Evolutionary conservation across 2,329 filamentous ascomycete species (phyloP), one percentile per base, ranked within the genome.

Genomic region (Xylaria sp.): DNA sequence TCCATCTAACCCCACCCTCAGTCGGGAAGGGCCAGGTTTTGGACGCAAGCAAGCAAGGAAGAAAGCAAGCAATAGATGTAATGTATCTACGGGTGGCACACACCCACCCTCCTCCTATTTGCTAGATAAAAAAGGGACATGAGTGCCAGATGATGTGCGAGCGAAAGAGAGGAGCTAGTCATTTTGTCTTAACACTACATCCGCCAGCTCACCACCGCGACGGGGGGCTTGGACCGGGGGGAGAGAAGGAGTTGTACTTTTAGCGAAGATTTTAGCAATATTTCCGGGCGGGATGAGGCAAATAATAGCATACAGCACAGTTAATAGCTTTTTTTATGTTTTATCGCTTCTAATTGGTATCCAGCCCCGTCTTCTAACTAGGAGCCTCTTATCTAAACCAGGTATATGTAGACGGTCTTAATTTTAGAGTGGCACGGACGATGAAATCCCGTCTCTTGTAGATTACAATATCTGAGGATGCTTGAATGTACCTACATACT

Each of bases 191-290:
- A 58, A n/a, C n/a, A n/a, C 61, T 45, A 52, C 46, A 53, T 59
- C 56, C 50, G 56, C 43, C 55, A 59, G 55, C 48, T 56, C 43
- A 34, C 46, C 43, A 43, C 48, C 18, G 59, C 50, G 55, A 61
- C 55, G 52, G 53, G 52, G 53, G 40, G 56, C 50, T 54, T 59
- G 48, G 48, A 45, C 43, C 11, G 44, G 18, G 57, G 49, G 50
- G 51, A 57, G 44, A 51, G 54, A 59, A 58, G 55, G 61, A 61
- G 50, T 61, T 68, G 66, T 68, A 68, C 61, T 66, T 64, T 64
- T 68, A 68, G 60, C 59, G 59, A 61, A 61, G 60, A 62, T 57
- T 62, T 63, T 59, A 66, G 56, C 63, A 66, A 60, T 59, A 66
- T 52, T 62, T 52, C 29, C 57, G 46, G 56, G 49, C 19, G 29